These are phyloP conservation scores for Paxillus ammoniavirescens DNA, from an alignment of 768 basidiomycete genomes.

Conservation along the genomic window DNA sequence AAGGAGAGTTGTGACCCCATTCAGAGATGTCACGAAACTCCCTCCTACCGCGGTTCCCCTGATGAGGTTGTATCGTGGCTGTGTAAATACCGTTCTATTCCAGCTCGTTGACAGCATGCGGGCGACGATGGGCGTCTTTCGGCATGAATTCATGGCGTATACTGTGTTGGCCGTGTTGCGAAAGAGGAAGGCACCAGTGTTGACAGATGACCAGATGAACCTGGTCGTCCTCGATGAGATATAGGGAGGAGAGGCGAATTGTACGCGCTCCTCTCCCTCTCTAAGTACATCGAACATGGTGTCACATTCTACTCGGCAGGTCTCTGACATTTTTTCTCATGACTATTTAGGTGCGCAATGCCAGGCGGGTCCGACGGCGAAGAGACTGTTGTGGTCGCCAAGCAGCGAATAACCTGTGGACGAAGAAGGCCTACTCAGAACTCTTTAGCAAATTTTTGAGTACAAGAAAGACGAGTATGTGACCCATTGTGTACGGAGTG, in stretches of 20 bases:
- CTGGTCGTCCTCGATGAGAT: conserved; percentile 11
- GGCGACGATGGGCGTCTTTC: neutral
- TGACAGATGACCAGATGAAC: neutral
- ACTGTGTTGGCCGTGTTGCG: neutral
- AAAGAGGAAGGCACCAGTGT: neutral
- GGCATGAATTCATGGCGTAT: neutral
- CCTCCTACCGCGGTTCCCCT: no score
- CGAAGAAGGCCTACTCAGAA: neutral
- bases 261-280: conserved; percentile 10
- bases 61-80: no score
- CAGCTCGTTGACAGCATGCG: neutral
- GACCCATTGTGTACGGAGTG: conserved; percentile 30
- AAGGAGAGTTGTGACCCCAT: no score
- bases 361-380: conserved; percentile 13
- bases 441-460: conserved; percentile 5
- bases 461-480: neutral
- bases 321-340: no score
- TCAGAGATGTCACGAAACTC: no score
- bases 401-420: conserved; percentile 13
- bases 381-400: conserved; percentile 18
- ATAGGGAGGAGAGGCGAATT: conserved; percentile 16
- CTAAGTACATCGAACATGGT: neutral
- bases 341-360: conserved; percentile 9
- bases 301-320: neutral
- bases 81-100: neutral